These are phyloP conservation scores for Keithomyces neogunnii DNA, from an alignment of 2,329 filamentous ascomycete species.

Conservation along the genomic window DNA sequence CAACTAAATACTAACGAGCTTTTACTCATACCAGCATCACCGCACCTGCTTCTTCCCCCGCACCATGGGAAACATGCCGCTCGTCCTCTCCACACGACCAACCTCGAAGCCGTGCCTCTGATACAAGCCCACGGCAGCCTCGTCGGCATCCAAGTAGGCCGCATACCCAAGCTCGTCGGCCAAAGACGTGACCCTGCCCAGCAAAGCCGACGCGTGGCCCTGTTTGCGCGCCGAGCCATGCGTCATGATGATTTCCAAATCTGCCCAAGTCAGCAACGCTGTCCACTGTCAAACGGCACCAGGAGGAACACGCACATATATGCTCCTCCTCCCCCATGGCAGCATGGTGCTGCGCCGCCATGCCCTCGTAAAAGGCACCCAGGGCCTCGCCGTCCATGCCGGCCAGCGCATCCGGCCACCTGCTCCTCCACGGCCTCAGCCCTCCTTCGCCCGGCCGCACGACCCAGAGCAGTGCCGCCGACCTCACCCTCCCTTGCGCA, in stretches of 20 bases:
- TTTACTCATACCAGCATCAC: too few relatives aligned
- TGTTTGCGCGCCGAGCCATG: constrained; percentile 9
- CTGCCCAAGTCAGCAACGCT: background rate
- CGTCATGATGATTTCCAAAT: constrained; percentile 11
- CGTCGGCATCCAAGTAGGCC: constrained; percentile 12
- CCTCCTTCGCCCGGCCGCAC: background rate
- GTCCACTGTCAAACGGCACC: too few relatives aligned
- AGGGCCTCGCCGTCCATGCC: constrained; percentile 8
- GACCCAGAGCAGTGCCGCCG: too few relatives aligned
- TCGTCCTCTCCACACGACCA: constrained; percentile 5
- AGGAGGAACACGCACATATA: constrained; percentile 9
- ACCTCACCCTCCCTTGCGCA: too few relatives aligned
- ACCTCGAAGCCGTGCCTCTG: constrained; percentile 7
- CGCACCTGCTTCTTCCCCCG: background rate
- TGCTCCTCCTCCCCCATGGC: constrained; percentile 10
- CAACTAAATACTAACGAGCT: too few relatives aligned
- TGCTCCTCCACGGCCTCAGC: background rate
- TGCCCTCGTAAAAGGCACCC: constrained; percentile 10
- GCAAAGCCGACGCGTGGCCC: constrained; percentile 9
- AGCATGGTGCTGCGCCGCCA: constrained; percentile 10
- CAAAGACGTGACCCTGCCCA: constrained; percentile 2
- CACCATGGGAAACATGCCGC: constrained; percentile 11
- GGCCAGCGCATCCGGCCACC: constrained; percentile 3
- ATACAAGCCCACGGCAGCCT: constrained; percentile 9
- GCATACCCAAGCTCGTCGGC: constrained; percentile 9